These are phyloP conservation scores for Quercus variabilis DNA, from an alignment of 306 rosid species.

Conservation along the genomic window DNA sequence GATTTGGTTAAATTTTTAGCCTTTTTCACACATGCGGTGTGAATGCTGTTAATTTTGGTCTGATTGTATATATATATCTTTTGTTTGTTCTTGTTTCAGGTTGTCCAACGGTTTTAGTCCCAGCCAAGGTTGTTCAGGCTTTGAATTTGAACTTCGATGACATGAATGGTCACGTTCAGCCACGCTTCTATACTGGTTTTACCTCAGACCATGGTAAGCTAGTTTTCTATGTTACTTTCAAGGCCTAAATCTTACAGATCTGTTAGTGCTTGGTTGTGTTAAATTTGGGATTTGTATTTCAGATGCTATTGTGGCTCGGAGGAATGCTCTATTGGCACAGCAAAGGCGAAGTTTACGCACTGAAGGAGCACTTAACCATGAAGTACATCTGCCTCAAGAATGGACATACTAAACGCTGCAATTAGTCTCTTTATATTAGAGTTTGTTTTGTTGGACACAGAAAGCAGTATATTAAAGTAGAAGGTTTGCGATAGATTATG, in stretches of 20 bases:
- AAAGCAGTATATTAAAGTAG: slow-evolving; percentile 18
- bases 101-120: slow-evolving; percentile 41
- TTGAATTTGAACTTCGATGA: slow-evolving; percentile 44
- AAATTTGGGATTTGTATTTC: background rate
- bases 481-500: slow-evolving; percentile 16
- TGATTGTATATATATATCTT: too few relatives aligned
- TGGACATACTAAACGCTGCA: slow-evolving; percentile 62
- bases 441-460: background rate
- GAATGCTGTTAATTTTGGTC: background rate
- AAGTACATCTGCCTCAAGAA: slow-evolving; percentile 68
- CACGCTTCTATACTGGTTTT: slow-evolving; percentile 25
- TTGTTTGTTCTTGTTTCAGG: slow-evolving; percentile 12
- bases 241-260: background rate
- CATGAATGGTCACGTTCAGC: slow-evolving; percentile 23
- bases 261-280: background rate
- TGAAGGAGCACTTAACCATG: slow-evolving; percentile 45
- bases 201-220: slow-evolving; percentile 42
- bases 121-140: slow-evolving; percentile 49
- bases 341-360: slow-evolving; percentile 38
- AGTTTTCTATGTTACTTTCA: too few relatives aligned
- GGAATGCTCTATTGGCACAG: slow-evolving; percentile 44
- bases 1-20: too few relatives aligned
- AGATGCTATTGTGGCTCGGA: slow-evolving; percentile 50
- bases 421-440: background rate
- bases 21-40: too few relatives aligned